Base-by-base conservation (phyloP, 805 yeast species). In the Ogataea henricii region DNA sequence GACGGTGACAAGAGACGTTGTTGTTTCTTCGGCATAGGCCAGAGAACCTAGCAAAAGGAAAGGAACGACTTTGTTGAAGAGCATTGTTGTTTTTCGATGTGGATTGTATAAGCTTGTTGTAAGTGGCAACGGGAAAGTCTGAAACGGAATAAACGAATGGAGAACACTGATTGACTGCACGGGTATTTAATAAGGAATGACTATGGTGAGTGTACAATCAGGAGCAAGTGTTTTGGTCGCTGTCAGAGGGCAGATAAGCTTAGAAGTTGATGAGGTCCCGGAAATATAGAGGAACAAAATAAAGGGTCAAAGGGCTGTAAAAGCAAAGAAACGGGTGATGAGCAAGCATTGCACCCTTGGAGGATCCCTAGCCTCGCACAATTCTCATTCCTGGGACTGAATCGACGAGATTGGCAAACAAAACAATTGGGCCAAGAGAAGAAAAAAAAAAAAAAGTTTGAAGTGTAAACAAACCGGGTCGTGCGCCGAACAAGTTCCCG, bases 1-100 rank as follows among this genome's bases (percentile, higher is more conserved):
- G 49, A 77, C 56, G 23, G 81, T 77, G 45, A 72, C 58, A 23
- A 62, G 52, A 23, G 71, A 61, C 46, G 80, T 75, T 40, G 78
- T 72, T 25, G 73, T 72, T 17, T 53, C 62, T 17, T 66, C 72
- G 26, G 69, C 70, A 12, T 46, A 41, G 46, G 53, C 63, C 4
- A 45, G 34, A 17, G 64, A 35, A 10, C 60, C 55, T 14, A 66
- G 49, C 30, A 65, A 41, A 27, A 60, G 42, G 18, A 63, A 38
- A 38, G 65, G 62, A 26, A 61, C 37, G 9, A 64, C 29, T 25
- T 59, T 46, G 48, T 62, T 62, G 51, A 56, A 53, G 49, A 62
- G 51, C 70, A 64, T 66, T 34, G 33, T 34, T 27, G 29, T 16
- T 25, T 18, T 9, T 21, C 40, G 45, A 26, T 5, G 29, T 29